Base-by-base conservation (phyloP, 805 yeast genomes). In the Debaryomyces tyrocola region DNA sequence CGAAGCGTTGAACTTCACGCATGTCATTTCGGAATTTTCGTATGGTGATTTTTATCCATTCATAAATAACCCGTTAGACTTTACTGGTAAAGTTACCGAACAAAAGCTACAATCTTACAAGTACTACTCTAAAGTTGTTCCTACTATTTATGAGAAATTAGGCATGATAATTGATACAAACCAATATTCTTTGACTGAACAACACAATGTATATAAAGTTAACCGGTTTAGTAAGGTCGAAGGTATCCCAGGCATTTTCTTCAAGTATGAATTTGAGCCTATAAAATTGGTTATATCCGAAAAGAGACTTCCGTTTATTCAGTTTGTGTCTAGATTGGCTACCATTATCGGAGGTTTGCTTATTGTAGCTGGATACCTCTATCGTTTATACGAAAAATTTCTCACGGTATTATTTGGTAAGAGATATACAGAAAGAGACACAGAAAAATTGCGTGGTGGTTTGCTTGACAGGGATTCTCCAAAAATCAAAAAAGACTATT, bases 1-100 rank as follows among this genome's bases (percentile, higher is more conserved):
- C 6, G 80, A 80, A 34, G 67, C 75, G 18, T 67, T 88, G 48
- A 87, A 92, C 59, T 86, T 92, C 61, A 79, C 96, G 0, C 99
- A 94, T 66, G 81, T 82, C 4, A 84, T 94, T 49, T 80, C 80
- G 49, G 98, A 92, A 64, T 80, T 90, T 51, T 90, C 97, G 9
- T 92, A 84, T 67, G 99, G 99, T 11, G 88, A 82, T 33, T 90
- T 86, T 64, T 90, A 82, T 59, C 97, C 99, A 3, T 85, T 79
- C 55, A 75, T 91, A 51, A 77, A 85, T 55, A 92, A 92, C 60
- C 96, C 97, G n/a, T 75, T 94, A 52, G 98, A 94, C 63, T 75
- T 74, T 40, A 84, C 92, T 0, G 85, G 82, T 0, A 80, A 84
- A 53, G 62, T 66, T 14, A 76, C 90, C 1, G 69, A 72, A 0